phyloP scores from a whole-genome alignment of 2,329 filamentous ascomycete species.

The Ophiocordyceps camponoti-saundersi region DNA sequence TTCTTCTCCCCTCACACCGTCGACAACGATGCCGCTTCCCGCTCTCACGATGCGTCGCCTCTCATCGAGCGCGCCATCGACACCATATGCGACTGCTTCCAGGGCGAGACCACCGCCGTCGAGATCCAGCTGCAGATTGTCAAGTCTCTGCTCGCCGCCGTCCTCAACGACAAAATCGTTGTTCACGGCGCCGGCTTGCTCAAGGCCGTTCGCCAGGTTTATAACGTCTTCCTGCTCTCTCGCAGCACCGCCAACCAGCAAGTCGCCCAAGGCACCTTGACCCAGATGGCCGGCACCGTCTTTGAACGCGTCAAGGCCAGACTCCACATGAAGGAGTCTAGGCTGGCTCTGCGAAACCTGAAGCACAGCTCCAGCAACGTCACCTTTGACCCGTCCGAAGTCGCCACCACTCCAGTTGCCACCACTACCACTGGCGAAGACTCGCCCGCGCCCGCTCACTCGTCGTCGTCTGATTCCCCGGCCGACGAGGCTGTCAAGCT shows the following conservation, averaged over 20 bases:
- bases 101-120: constrained; percentile 80
- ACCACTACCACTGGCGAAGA: constrained; percentile 21
- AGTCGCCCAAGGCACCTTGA: constrained; percentile 88
- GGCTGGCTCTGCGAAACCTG: constrained; percentile 38
- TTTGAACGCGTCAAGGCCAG: constrained; percentile 86
- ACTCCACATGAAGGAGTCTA: constrained; percentile 72
- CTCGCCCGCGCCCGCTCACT: constrained; percentile 14
- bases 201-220: constrained; percentile 93
- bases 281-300: constrained; percentile 96
- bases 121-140: constrained; percentile 97
- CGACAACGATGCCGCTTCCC: constrained; percentile 20
- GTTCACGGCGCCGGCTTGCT: constrained; percentile 91
- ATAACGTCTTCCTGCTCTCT: constrained; percentile 95
- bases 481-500: constrained; percentile 34
- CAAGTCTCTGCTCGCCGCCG: constrained; percentile 86
- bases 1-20: constrained; percentile 69
- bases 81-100: constrained; percentile 98
- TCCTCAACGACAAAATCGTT: constrained; percentile 96
- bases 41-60: constrained; percentile 33
- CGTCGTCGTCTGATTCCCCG: constrained; percentile 9
- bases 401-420: constrained; percentile 12
- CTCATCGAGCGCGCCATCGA: constrained; percentile 96
- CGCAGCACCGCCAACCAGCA: constrained; percentile 91
- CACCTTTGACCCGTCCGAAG: constrained; percentile 30
- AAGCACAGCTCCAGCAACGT: constrained; percentile 34